phyloP scores from a whole-genome alignment of 768 basidiomycete species.

The Calocera viscosa region DNA sequence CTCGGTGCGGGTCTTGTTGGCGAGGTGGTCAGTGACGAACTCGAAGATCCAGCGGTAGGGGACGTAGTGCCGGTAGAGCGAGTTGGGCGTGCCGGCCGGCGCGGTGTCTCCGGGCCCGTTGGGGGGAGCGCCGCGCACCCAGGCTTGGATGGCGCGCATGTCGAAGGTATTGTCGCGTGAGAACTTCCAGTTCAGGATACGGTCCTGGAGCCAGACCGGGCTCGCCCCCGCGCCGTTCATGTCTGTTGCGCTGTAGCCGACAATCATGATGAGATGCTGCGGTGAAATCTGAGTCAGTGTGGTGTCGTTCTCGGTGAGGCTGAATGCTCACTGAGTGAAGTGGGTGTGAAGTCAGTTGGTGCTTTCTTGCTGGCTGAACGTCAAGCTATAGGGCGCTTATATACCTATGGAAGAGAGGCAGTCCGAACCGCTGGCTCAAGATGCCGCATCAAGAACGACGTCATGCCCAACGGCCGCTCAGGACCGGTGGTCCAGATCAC shows the following conservation, averaged over 20 bases:
- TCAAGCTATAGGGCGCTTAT: no score
- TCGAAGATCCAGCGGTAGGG: background rate
- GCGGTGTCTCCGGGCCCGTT: background rate
- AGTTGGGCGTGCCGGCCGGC: background rate
- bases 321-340: no score
- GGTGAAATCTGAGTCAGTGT: no score
- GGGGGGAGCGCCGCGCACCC: background rate
- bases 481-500: no score
- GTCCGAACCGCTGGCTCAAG: no score
- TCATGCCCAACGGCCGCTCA: no score
- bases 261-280: background rate
- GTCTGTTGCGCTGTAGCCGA: background rate
- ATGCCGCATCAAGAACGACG: no score
- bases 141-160: background rate
- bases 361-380: no score
- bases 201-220: background rate
- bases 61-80: background rate
- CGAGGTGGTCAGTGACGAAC: background rate
- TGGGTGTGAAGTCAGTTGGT: no score
- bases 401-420: no score
- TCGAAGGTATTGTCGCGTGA: background rate
- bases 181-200: background rate
- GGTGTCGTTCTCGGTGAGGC: no score
- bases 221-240: background rate
- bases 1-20: background rate